A percentile compares a stretch with the other conserved stretches of the same genome.
These are phyloP conservation scores for Oehlia diaphana DNA, from an alignment of 192 early-diverging fungal genomes.

Conservation along the genomic window DNA sequence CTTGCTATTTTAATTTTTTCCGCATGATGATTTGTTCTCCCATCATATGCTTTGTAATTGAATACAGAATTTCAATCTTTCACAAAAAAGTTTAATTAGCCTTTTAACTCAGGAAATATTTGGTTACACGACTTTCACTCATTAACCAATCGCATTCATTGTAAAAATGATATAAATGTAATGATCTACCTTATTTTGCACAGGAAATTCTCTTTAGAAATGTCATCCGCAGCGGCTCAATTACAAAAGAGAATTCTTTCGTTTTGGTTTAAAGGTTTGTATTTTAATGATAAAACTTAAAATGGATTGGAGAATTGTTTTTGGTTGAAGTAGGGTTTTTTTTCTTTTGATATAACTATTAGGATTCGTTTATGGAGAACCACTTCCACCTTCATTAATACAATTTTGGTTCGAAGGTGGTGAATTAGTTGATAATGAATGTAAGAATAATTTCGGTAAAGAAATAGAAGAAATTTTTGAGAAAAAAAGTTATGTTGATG, in stretches of 20 bases:
- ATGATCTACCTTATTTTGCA: neutral
- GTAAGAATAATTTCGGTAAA: neutral
- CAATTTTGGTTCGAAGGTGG: conserved; percentile 15
- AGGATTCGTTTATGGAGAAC: conserved; percentile 5
- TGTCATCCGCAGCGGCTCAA: conserved; percentile 1
- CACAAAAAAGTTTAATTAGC: too few species aligned
- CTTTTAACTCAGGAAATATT: too few species aligned
- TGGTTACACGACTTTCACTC: too few species aligned
- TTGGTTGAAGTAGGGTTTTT: too few species aligned
- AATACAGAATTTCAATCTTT: too few species aligned
- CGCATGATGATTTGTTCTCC: too few species aligned
- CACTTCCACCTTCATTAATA: neutral
- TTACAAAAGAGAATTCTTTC: neutral
- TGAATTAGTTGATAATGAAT: neutral
- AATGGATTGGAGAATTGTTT: too few species aligned
- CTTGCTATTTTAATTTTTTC: too few species aligned
- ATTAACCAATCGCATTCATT: too few species aligned
- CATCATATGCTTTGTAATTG: too few species aligned
- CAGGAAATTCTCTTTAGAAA: neutral
- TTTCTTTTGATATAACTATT: neutral
- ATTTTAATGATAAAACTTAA: neutral
- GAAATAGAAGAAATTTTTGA: conserved; percentile 10
- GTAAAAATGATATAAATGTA: too few species aligned
- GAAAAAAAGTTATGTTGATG: conserved; percentile 15
- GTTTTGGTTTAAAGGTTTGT: conserved; percentile 21